Base-by-base conservation (phyloP, 2,329 filamentous ascomycete genomes). In the Aspergillus sp. region DNA sequence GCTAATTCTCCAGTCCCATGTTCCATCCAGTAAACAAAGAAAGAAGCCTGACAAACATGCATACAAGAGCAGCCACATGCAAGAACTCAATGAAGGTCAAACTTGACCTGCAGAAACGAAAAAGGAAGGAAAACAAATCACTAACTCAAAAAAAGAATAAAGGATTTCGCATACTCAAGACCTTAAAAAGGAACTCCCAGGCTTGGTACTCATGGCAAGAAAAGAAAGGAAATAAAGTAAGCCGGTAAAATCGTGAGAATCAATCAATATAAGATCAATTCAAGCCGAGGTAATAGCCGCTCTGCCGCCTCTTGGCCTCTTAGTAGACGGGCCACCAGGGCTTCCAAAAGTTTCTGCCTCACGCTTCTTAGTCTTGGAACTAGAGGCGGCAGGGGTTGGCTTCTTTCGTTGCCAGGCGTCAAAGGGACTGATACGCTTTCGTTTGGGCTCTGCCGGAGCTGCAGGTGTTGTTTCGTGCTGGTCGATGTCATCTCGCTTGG, bases 321-420 rank as follows among this genome's bases (percentile, higher is more conserved):
- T 69, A 6, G 57, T 43, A 38, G 46, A 56, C 3, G 57, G 62
- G 4, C 52, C 60, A 49, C 51, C 52, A 7, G 52, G 56, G 41
- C 52, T 58, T 38, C 56, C 57, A 43, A 57, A 52, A 32, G 54
- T 29, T 39, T 63, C 63, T 10, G 58, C 61, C 19, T 64, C 63
- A 46, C 66, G 58, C 50, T 71, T 71, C 51, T 62, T 64, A 10
- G 62, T 48, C 42, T 59, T 61, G 10, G 56, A 47, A n/a, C 53
- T 52, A 7, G 47, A 46, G 5, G 53, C 55, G 4, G 57, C 55
- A 41, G 58, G 53, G 19, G 53, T 56, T 53, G 62, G 55, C 52
- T 71, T 68, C 53, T 64, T 67, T 19, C 67, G 61, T 41, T 59
- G 53, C 69, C 69, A 72, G 12, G 58, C 57, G 47, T 65, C 62